Conservation (phyloP, 306 rosid genomes). For the Castanopsis chinensis region DNA sequence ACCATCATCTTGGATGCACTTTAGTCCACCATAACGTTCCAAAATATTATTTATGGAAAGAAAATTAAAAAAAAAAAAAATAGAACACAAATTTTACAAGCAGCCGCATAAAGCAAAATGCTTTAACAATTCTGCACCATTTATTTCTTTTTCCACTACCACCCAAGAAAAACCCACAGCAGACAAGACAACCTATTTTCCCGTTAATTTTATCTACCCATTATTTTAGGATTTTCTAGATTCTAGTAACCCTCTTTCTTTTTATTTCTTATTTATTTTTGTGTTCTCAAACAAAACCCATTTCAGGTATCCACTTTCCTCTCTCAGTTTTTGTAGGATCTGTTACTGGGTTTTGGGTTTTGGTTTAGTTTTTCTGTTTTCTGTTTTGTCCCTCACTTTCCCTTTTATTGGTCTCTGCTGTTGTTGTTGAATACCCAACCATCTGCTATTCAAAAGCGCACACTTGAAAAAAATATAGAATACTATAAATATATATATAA, state of each 20-base stretch:
- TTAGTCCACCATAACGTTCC: background rate
- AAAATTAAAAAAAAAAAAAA: background rate
- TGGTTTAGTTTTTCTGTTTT: background rate
- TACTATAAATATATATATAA: background rate
- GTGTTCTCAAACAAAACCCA: constrained; percentile 19
- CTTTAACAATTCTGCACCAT: background rate
- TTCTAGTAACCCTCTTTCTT: background rate
- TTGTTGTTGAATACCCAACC: constrained; percentile 10
- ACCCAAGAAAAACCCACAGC: constrained; percentile 2
- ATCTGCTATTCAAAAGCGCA: constrained; percentile 11
- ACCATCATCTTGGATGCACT: background rate
- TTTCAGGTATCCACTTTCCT: constrained; percentile 28
- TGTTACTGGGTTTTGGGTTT: constrained; percentile 14
- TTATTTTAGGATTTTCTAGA: constrained; percentile 6
- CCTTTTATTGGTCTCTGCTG: constrained; percentile 14
- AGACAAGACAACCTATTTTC: constrained; percentile 28
- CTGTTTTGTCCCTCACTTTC: background rate
- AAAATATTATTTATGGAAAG: background rate
- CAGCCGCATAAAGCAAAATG: too few species aligned
- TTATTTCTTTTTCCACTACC: background rate
- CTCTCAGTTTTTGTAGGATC: constrained; percentile 21
- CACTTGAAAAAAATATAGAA: constrained; percentile 7
- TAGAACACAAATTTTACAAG: too few species aligned
- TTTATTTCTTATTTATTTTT: constrained; percentile 3
- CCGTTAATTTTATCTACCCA: background rate